A percentile compares a stretch with the other conserved stretches of the same genome.
Evolutionary conservation across 345 rosid species (phyloP).

Genomic region (Hibiscus mutabilis): DNA sequence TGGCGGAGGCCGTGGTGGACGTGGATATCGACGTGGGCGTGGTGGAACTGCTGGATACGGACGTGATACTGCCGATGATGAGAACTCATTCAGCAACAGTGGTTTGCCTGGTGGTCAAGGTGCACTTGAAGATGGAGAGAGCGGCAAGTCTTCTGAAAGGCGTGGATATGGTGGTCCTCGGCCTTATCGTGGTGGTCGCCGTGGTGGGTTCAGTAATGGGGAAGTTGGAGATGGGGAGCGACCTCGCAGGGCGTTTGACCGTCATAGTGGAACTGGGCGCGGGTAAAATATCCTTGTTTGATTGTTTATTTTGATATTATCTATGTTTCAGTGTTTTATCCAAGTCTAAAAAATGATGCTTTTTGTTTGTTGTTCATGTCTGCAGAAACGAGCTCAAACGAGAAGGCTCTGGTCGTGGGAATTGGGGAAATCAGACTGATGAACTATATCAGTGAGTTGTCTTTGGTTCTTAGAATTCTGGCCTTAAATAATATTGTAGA

Average conservation of each 20-base stretch:
- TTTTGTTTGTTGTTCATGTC: not conserved
- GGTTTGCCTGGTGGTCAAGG: constrained; percentile 37
- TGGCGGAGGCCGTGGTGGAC: constrained; percentile 45
- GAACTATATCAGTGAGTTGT: constrained; percentile 60
- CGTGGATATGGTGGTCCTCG: constrained; percentile 40
- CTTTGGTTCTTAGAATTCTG: not conserved
- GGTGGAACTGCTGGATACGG: constrained; percentile 43
- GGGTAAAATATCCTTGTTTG: constrained; percentile 42
- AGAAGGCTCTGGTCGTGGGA: constrained; percentile 85
- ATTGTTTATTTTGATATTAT: not conserved
- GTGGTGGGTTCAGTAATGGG: constrained; percentile 60
- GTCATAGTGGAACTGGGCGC: constrained; percentile 87
- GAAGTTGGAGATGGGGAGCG: constrained; percentile 65
- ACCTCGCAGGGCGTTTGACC: constrained; percentile 37
- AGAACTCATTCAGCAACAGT: constrained; percentile 34
- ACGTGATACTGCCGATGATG: constrained; percentile 44
- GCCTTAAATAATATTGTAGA: not conserved
- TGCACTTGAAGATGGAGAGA: constrained; percentile 52
- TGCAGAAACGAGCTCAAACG: constrained; percentile 70
- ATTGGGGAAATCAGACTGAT: constrained; percentile 81
- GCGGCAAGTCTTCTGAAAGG: constrained; percentile 45
- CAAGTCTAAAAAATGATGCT: too few species aligned
- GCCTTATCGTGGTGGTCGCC: constrained; percentile 50
- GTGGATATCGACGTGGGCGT: constrained; percentile 34
- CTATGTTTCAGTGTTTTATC: not conserved